Conservation (phyloP, 2,329 filamentous ascomycete genomes). For the Aspergillus fumigatus region DNA sequence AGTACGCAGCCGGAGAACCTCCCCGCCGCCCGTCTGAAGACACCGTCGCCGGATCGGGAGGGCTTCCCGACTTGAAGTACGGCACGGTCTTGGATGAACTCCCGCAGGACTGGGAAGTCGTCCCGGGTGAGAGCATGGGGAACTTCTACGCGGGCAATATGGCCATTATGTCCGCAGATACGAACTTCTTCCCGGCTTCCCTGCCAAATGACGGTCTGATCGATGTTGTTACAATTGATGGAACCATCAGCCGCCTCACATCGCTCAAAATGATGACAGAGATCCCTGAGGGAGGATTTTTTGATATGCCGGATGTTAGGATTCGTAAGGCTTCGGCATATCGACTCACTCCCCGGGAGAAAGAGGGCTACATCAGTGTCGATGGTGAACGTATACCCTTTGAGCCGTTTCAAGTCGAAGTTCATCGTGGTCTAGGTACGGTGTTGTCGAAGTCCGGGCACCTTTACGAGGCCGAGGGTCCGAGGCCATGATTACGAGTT, state of each 20-base stretch:
- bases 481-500: conserved; percentile 16
- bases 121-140: conserved; percentile 72
- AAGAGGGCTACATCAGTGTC: conserved; percentile 83
- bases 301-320: conserved; percentile 70
- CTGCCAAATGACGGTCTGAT: conserved; percentile 79
- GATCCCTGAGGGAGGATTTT: conserved; percentile 69
- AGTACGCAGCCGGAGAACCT: conserved; percentile 37
- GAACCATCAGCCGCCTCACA: conserved; percentile 63
- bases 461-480: conserved; percentile 60
- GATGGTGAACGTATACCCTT: conserved; percentile 88
- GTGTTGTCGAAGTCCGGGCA: conserved; percentile 73
- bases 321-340: conserved; percentile 88
- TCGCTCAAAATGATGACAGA: conserved; percentile 66
- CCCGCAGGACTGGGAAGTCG: conserved; percentile 70
- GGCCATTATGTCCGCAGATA: conserved; percentile 81
- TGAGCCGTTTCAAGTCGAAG: conserved; percentile 83
- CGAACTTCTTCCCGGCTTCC: conserved; percentile 77
- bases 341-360: conserved; percentile 69
- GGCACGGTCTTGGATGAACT: conserved; percentile 75
- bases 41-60: conserved; percentile 43
- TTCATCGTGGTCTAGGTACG: conserved; percentile 76
- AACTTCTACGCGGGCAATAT: conserved; percentile 97
- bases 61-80: conserved; percentile 69
- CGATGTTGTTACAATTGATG: conserved; percentile 77
- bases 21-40: conserved; percentile 21